These are phyloP conservation scores for Aspergillus neotritici DNA, from an alignment of 2,329 filamentous ascomycete species.

Conservation along the genomic window DNA sequence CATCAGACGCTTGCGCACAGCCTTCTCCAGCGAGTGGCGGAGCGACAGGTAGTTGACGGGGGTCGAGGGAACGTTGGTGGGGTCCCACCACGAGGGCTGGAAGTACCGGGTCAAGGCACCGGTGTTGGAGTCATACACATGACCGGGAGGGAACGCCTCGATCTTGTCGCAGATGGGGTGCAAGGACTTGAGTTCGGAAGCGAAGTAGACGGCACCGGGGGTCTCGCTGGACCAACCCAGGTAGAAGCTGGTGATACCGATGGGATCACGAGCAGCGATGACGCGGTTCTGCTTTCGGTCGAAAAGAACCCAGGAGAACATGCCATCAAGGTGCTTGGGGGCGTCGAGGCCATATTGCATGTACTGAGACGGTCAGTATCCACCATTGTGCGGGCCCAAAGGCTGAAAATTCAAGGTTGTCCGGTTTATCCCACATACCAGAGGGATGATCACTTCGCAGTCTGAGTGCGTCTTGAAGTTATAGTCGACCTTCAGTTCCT, in stretches of 20 bases:
- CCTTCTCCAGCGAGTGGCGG: constrained; percentile 75
- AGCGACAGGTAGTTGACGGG: constrained; percentile 80
- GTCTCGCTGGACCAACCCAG: constrained; percentile 83
- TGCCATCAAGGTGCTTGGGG: constrained; percentile 90
- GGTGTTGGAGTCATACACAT: constrained; percentile 92
- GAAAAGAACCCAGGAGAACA: constrained; percentile 99
- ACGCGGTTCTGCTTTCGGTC: constrained; percentile 91
- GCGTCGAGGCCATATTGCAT: constrained; percentile 87
- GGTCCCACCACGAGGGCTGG: constrained; percentile 88
- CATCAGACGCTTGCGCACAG: constrained; percentile 96
- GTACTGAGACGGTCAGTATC: constrained; percentile 55
- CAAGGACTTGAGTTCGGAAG: constrained; percentile 91
- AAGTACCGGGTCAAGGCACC: constrained; percentile 81
- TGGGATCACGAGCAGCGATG: constrained; percentile 90
- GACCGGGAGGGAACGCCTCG: constrained; percentile 86
- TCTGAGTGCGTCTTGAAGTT: constrained; percentile 99
- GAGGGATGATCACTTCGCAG: constrained; percentile 96
- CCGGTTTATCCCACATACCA: constrained; percentile 55
- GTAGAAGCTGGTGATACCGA: constrained; percentile 96
- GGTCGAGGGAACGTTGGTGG: constrained; percentile 66
- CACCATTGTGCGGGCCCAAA: neutral
- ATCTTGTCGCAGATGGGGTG: constrained; percentile 94
- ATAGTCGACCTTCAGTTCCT: constrained; percentile 74
- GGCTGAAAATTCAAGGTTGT: too few species aligned
- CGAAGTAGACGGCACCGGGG: constrained; percentile 85